phyloP scores from a whole-genome alignment of 257 asterid genomes.

The Solanum gracilifrons region DNA sequence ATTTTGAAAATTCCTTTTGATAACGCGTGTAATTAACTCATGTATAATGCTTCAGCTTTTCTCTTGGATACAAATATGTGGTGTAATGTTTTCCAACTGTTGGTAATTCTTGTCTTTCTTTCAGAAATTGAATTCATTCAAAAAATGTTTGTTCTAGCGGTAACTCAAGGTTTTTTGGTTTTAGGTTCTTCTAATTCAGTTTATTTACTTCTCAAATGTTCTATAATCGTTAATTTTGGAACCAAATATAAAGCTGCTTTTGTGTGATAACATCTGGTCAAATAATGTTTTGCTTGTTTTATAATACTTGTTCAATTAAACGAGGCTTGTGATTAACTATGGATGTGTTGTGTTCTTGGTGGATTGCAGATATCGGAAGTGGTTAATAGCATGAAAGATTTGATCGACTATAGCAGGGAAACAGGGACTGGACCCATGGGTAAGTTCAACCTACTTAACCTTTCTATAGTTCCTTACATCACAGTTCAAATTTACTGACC shows the following conservation, averaged over 20 bases:
- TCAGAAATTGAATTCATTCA: neutral
- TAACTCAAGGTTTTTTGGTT: neutral
- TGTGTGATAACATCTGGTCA: neutral
- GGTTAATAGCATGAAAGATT: slow-evolving; percentile 99
- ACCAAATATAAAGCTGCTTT: neutral
- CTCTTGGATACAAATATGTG: neutral
- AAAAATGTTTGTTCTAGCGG: neutral
- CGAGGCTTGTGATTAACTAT: neutral
- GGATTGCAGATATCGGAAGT: slow-evolving; percentile 81
- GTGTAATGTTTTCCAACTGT: neutral
- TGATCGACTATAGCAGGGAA: slow-evolving; percentile 84
- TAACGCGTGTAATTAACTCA: neutral
- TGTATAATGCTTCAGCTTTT: neutral
- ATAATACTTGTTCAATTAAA: neutral
- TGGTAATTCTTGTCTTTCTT: neutral
- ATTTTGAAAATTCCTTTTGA: neutral
- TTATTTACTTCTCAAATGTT: neutral
- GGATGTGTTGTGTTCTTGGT: neutral
- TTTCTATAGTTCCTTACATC: neutral
- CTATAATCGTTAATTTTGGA: neutral
- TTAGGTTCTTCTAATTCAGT: neutral
- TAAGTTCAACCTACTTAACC: slow-evolving; percentile 22
- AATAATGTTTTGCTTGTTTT: neutral
- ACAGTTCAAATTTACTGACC: neutral
- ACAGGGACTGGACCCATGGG: slow-evolving; percentile 95